Conservation (phyloP, 2,329 filamentous ascomycete genomes). For the Diatrype stigma region DNA sequence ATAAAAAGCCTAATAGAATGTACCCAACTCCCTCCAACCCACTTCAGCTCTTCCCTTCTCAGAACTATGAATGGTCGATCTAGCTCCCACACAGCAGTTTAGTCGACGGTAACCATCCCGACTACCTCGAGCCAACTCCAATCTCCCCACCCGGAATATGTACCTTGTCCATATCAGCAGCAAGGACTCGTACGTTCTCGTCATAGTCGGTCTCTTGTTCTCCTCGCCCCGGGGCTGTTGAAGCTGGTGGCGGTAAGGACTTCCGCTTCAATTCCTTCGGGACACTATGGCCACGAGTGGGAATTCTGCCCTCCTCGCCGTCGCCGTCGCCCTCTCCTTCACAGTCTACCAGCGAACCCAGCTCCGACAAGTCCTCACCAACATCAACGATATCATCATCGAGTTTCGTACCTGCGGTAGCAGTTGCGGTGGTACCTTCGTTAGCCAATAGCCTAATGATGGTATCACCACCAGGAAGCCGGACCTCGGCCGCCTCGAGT, state of each 20-base stretch:
- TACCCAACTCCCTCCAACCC: too few relatives aligned
- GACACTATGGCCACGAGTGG: not conserved
- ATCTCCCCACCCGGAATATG: slow-evolving; percentile 12
- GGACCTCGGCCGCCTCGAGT: slow-evolving; percentile 65
- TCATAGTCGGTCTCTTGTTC: slow-evolving; percentile 8
- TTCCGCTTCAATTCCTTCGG: not conserved
- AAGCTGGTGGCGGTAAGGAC: not conserved
- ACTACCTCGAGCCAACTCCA: slow-evolving; percentile 7
- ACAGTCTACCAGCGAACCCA: slow-evolving; percentile 21
- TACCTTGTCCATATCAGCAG: slow-evolving; percentile 24
- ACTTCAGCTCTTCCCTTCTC: too few relatives aligned
- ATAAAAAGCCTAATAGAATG: too few relatives aligned
- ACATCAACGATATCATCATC: slow-evolving; percentile 26
- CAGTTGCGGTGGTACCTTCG: slow-evolving; percentile 1
- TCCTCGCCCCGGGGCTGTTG: slow-evolving; percentile 8
- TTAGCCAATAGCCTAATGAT: slow-evolving; percentile 29
- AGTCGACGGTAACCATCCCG: too few relatives aligned
- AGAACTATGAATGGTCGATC: too few relatives aligned
- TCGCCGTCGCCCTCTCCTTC: slow-evolving; percentile 6
- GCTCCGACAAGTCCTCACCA: slow-evolving; percentile 19
- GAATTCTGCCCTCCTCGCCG: not conserved
- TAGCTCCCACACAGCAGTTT: too few relatives aligned
- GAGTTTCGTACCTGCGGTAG: not conserved
- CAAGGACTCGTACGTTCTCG: slow-evolving; percentile 6
- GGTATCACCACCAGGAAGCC: slow-evolving; percentile 59